Evolutionary conservation across 1,284 basidiomycete genomes (phyloP), one percentile per base, ranked within the genome.

Genomic region (Hortiboletus rubellus): DNA sequence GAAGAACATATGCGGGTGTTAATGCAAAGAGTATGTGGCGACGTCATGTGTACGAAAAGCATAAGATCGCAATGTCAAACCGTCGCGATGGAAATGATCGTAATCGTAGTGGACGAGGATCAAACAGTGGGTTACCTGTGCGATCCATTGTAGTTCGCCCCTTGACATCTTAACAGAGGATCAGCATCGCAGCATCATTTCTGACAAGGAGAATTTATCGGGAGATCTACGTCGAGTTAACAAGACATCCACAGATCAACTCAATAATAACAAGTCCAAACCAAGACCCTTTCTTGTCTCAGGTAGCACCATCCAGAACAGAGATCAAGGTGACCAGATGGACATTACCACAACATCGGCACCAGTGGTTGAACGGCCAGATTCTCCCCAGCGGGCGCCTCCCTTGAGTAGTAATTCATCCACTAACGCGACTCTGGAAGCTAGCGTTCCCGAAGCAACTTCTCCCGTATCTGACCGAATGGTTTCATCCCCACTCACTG

Each of bases 21-120:
- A 92, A 92, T 66, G 90, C 89, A 10, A 91, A 92, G 72, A 91
- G 89, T 63, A 92, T 92, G 89, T 92, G 90, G 89, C 76, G 90
- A 55, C 79, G 89, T 54, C 89, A 92, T 70, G 89, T 92, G 18
- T 90, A 87, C 61, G 89, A 92, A 72, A 92, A 92, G 66, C 89
- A 92, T 71, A 91, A 89, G 72, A 89, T 92, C 65, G 87, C 89
- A 34, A 92, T 92, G 89, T 79, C 88, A 38, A 92, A 92, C 64
- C 79, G 89, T 41, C 82, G 89, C 52, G 89, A 90, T 61, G 83
- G 79, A 47, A 76, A 75, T 47, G 85, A 87, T 46, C 80, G 84
- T 49, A 79, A 79, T 52, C 79, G 85, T 45, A 80, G 50, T 49
- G 62, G 83, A 41, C 81, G 86, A 43, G 77, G 79, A n/a, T 78